phyloP scores from a whole-genome alignment of 176 grass and related monocot genomes.

The Elaeis guineensis region DNA sequence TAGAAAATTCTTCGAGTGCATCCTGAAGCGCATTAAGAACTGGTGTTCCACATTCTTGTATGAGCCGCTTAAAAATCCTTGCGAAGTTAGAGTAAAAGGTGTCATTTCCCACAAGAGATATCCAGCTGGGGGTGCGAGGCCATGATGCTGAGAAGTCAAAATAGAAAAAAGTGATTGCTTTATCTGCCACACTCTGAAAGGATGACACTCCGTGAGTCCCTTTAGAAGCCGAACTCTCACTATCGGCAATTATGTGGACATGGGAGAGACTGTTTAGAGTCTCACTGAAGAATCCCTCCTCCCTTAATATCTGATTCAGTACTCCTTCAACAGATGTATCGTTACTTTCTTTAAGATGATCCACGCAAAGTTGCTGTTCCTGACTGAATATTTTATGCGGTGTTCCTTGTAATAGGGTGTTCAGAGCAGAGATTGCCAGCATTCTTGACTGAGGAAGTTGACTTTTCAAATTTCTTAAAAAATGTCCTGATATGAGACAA shows the following conservation, averaged over 20 bases:
- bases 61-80: conserved; percentile 90
- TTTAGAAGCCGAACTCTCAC: conserved; percentile 58
- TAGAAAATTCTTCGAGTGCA: conserved; percentile 61
- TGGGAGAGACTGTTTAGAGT: conserved; percentile 74
- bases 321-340: conserved; percentile 34
- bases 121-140: conserved; percentile 93
- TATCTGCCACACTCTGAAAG: conserved; percentile 74
- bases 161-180: conserved; percentile 86
- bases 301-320: conserved; percentile 63
- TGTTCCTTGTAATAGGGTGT: conserved; percentile 73
- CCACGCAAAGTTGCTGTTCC: conserved; percentile 22
- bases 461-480: conserved; percentile 86
- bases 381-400: conserved; percentile 31
- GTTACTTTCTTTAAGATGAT: conserved; percentile 25
- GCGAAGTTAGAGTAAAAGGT: conserved; percentile 84
- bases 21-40: conserved; percentile 47
- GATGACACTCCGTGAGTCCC: conserved; percentile 58
- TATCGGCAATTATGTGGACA: conserved; percentile 79
- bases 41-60: conserved; percentile 78
- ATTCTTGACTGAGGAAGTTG: conserved; percentile 95
- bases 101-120: conserved; percentile 50
- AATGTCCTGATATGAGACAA: conserved; percentile 67
- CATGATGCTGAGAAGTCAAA: conserved; percentile 91
- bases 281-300: conserved; percentile 71
- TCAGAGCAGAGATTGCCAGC: conserved; percentile 92